Evolutionary conservation across 306 rosid species (phyloP).

Genomic region (Hippophae tibetana): DNA sequence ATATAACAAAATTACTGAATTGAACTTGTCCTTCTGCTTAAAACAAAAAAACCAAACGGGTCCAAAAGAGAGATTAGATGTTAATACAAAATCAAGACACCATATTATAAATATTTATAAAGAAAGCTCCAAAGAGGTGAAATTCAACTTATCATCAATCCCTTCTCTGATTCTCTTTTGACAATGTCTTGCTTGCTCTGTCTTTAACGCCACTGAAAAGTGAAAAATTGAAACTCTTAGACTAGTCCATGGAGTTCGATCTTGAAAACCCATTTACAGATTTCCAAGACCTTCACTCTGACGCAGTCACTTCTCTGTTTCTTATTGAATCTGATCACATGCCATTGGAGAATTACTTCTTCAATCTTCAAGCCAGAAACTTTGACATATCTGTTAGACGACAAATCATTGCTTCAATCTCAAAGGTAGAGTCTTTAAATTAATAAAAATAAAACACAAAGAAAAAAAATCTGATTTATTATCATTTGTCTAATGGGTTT

Average conservation of each 20-base stretch:
- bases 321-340: constrained; percentile 71
- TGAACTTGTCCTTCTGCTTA: too few relatives aligned
- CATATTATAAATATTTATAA: constrained; percentile 20
- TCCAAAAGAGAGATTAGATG: background rate
- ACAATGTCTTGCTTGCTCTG: constrained; percentile 25
- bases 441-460: background rate
- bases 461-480: background rate
- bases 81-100: constrained; percentile 16
- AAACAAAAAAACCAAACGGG: too few relatives aligned
- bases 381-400: constrained; percentile 44
- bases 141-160: constrained; percentile 20
- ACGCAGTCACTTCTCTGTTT: constrained; percentile 48
- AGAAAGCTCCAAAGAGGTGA: constrained; percentile 24
- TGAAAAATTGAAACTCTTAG: background rate
- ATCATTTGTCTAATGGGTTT: background rate
- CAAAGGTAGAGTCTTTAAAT: constrained; percentile 38
- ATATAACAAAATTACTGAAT: too few relatives aligned
- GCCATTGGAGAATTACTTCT: constrained; percentile 50
- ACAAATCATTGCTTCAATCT: constrained; percentile 50
- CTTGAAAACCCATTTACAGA: constrained; percentile 75
- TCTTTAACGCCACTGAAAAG: constrained; percentile 14
- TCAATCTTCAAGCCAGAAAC: constrained; percentile 33
- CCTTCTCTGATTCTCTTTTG: constrained; percentile 8
- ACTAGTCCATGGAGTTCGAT: constrained; percentile 66
- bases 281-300: constrained; percentile 33